Conservation (phyloP, 805 yeast genomes). For the Pichia manshurica region DNA sequence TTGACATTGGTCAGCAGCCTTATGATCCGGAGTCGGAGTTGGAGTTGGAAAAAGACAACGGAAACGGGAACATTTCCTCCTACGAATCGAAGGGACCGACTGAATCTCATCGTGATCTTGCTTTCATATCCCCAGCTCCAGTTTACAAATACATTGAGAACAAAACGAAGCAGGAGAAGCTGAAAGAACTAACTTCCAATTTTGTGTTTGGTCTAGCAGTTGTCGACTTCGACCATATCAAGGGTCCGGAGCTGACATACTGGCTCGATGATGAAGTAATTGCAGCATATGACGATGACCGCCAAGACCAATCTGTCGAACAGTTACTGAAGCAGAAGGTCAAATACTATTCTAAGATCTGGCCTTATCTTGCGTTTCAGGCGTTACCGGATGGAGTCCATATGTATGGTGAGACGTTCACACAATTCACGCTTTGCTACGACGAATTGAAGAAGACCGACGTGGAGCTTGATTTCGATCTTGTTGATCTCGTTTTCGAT, state of each 20-base stretch:
- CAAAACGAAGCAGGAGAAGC: slow-evolving; percentile 1
- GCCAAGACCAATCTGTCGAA: background rate
- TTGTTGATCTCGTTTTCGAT: background rate
- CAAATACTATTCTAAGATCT: slow-evolving; percentile 38
- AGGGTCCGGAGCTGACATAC: slow-evolving; percentile 95
- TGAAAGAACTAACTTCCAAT: slow-evolving; percentile 8
- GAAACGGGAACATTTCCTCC: background rate
- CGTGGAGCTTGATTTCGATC: slow-evolving; percentile 37
- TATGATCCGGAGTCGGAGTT: background rate
- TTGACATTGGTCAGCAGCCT: background rate
- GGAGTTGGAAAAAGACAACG: background rate
- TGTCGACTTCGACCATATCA: slow-evolving; percentile 83
- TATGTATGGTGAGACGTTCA: slow-evolving; percentile 85
- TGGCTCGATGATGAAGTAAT: slow-evolving; percentile 49
- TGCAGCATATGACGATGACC: background rate
- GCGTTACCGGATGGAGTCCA: slow-evolving; percentile 97
- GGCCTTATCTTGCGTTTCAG: slow-evolving; percentile 90
- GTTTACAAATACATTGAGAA: slow-evolving; percentile 9
- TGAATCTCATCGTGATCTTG: background rate
- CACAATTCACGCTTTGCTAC: slow-evolving; percentile 78
- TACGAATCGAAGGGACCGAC: background rate
- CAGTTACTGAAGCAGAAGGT: slow-evolving; percentile 25
- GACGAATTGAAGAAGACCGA: slow-evolving; percentile 46
- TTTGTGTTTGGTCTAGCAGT: slow-evolving; percentile 78
- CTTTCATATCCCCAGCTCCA: slow-evolving; percentile 2